These are phyloP conservation scores for Corylus americana DNA, from an alignment of 306 rosid genomes.

Conservation along the genomic window DNA sequence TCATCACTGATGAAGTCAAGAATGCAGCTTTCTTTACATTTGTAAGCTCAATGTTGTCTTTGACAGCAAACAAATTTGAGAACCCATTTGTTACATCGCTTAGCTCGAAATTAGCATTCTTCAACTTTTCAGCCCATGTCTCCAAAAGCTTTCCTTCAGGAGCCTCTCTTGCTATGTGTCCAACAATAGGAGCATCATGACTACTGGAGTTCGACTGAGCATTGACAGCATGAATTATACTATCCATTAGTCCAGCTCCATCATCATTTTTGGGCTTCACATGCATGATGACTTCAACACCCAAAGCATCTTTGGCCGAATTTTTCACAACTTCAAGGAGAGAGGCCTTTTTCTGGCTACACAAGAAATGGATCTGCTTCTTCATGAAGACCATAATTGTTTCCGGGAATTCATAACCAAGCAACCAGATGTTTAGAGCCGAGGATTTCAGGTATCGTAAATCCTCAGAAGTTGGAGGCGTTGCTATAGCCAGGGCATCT, in stretches of 20 bases:
- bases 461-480: conserved; percentile 88
- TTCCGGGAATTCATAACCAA: conserved; percentile 94
- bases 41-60: conserved; percentile 67
- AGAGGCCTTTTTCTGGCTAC: conserved; percentile 88
- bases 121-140: conserved; percentile 72
- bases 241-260: conserved; percentile 73
- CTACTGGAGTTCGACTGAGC: conserved; percentile 64
- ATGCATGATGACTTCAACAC: conserved; percentile 70
- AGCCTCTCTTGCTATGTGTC: conserved; percentile 73
- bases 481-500: conserved; percentile 66
- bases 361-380: conserved; percentile 76
- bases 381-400: conserved; percentile 86
- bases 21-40: conserved; percentile 79
- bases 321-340: conserved; percentile 70
- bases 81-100: conserved; percentile 81
- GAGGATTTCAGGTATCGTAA: conserved; percentile 89
- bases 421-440: conserved; percentile 75
- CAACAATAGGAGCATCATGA: conserved; percentile 53
- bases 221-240: conserved; percentile 60
- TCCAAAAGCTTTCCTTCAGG: conserved; percentile 88
- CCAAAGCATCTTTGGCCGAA: conserved; percentile 68
- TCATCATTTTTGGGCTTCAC: conserved; percentile 78
- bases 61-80: conserved; percentile 67
- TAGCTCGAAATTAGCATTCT: conserved; percentile 48
- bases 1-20: conserved; percentile 74